Evolutionary conservation across 768 basidiomycete genomes (phyloP).

Genomic region (Podaxis sp.): DNA sequence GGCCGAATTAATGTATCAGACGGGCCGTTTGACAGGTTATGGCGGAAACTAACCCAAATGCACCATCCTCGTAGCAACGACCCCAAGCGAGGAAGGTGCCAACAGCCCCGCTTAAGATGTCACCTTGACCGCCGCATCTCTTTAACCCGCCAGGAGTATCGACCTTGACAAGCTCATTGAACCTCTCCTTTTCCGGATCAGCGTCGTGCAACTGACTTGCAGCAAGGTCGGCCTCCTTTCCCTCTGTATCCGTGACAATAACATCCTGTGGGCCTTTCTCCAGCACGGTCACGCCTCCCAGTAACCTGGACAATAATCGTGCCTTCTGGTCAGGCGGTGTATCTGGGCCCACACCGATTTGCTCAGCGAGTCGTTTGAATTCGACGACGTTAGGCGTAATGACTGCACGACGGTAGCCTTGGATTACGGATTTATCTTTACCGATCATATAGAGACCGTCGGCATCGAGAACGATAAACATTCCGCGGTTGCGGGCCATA

Average conservation of each 20-base stretch:
- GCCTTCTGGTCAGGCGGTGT: constrained; percentile 56
- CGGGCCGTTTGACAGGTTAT: neutral
- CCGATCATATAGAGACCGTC: constrained; percentile 87
- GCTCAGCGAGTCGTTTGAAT: constrained; percentile 79
- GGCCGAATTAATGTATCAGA: neutral
- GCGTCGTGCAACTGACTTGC: constrained; percentile 38
- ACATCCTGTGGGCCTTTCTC: constrained; percentile 85
- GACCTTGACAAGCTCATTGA: constrained; percentile 59
- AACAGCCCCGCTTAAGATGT: constrained; percentile 83
- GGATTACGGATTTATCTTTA: constrained; percentile 65
- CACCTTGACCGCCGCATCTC: constrained; percentile 95
- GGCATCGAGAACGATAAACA: constrained; percentile 93
- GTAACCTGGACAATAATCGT: constrained; percentile 58
- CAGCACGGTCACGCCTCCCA: constrained; percentile 87
- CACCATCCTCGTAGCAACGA: constrained; percentile 84
- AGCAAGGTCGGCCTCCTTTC: constrained; percentile 40
- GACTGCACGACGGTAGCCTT: constrained; percentile 83
- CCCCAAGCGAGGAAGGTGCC: constrained; percentile 95
- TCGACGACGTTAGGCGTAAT: constrained; percentile 95
- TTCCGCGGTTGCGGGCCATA: constrained; percentile 66
- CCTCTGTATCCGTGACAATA: constrained; percentile 73
- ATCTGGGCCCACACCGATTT: constrained; percentile 56
- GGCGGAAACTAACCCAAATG: constrained; percentile 56
- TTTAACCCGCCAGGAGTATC: constrained; percentile 79
- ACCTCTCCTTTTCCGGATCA: constrained; percentile 46